Evolutionary conservation across 345 rosid species (phyloP).

Genomic region (Gossypium arboreum): DNA sequence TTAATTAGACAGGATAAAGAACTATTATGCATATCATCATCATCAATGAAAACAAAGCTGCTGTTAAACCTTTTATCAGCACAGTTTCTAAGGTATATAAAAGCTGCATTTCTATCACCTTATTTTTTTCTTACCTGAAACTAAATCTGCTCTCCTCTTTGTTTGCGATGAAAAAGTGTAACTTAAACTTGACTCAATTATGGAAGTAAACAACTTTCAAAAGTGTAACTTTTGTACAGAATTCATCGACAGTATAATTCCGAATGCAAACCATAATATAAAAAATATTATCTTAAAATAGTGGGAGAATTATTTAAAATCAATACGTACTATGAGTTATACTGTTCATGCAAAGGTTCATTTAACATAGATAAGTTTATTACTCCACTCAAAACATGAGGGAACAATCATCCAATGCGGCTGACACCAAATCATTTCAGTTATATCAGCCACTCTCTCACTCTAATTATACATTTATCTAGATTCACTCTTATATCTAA

Average conservation of each 20-base stretch:
- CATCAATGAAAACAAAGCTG: background rate
- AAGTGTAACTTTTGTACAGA: background rate
- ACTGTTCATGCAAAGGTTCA: background rate
- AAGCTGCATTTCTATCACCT: background rate
- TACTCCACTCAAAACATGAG: background rate
- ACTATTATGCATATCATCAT: too few relatives aligned
- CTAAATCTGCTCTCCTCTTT: background rate
- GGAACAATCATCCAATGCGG: constrained; percentile 22
- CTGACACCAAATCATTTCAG: constrained; percentile 5
- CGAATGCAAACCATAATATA: background rate
- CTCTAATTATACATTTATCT: too few relatives aligned
- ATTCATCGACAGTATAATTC: constrained; percentile 1
- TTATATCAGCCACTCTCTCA: too few relatives aligned
- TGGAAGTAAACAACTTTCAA: background rate
- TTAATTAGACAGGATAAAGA: too few relatives aligned
- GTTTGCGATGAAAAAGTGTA: background rate
- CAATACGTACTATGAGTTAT: background rate
- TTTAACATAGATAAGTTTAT: constrained; percentile 4
- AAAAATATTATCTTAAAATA: background rate
- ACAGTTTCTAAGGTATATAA: background rate
- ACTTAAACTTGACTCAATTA: too few relatives aligned
- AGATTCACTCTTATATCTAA: too few relatives aligned
- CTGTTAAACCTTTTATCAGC: background rate
- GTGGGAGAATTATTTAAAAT: background rate
- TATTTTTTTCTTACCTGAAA: background rate